Evolutionary conservation across 176 grass and related monocot genomes (phyloP), one percentile per base, ranked within the genome.

Genomic region (Zizania latifolia): DNA sequence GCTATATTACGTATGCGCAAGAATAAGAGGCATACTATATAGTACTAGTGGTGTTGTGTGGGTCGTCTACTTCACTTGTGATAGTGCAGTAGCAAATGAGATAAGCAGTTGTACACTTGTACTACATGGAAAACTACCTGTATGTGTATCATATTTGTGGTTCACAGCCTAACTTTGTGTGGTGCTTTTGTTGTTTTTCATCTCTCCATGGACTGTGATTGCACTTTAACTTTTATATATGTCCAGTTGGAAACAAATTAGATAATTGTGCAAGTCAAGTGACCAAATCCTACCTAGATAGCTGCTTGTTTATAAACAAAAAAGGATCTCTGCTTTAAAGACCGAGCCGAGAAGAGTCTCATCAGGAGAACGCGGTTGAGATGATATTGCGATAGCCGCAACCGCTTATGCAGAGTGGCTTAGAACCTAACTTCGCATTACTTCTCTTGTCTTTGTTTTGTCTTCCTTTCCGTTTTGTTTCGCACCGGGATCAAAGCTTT

Each of bases 61-160:
- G 19, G 9, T 2, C 29, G 19, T 8, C 68, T 62, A 45, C 38
- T 76, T 46, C 59, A 45, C 38, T 76, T 46, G 41, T 30, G 24
- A 21, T 51, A 77, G 60, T 48, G 45, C 10, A 17, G 19, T 10
- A 48, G 46, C 40, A 64, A 13, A 48, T 34, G 24, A 17, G 11
- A 63, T 34, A 76, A 22, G 22, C 11, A 22, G n/a, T 53, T 53
- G 48, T 22, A 53, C 48, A 22, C n/a, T 53, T 75, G 37, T 75
- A 75, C 26, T 23, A 9, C 74, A 63, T 35, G 17, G 12, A 63
- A 77, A 31, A 12, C n/a, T n/a, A n/a, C n/a, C n/a, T n/a, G n/a
- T n/a, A n/a, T n/a, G n/a, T n/a, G n/a, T n/a, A n/a, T n/a, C n/a
- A 6, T 76, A 76, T 35, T 24, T 35, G 19, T 63, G 74, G 39